Base-by-base conservation (phyloP, 2,329 filamentous ascomycete species). In the Penicillium polonicum region DNA sequence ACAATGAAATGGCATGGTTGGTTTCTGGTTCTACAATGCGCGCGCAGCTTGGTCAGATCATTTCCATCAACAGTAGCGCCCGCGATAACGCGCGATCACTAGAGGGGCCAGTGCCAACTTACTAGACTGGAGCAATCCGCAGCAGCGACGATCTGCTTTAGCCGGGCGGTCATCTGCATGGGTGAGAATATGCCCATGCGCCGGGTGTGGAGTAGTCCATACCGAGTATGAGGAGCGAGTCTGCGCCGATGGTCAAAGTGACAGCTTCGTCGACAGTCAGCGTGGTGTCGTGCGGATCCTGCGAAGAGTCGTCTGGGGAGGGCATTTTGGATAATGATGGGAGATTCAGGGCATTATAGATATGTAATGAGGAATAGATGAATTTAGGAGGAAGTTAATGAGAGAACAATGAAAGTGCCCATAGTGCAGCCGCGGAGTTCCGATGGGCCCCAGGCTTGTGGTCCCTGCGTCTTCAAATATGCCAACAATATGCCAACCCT, bases 1-100 rank as follows among this genome's bases (percentile, higher is more conserved):
- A 92, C 60, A 91, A 88, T 2, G 90, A 87, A 31, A 97, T 88
- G 6, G 83, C 79, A 61, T 79, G 79, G 31, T 80, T 84, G 33
- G 78, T 76, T 58, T 82, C 72, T 59, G 73, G 78, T 80, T 61
- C 41, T 52, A 10, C 21, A 29, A 33, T 45, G 33, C 21, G 10
- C n/a, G 36, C 7, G 25, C 12, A 42, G 21, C 25, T 31, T 7
- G 23, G 42, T 63, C 50, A 65, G 57, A 41, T 21, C n/a, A 15
- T 21, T 48, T 29, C n/a, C 29, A 55, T 38, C 41, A 17, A 48
- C 8, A 25, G 58, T 27, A 58, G 55, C 45, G 45, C 46, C n/a
- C 31, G 39, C 25, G 44, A 59, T 60, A 55, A 55, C 60, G 53
- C 44, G 42, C 8, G 55, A 60, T 58, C 51, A 52, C 38, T 38